Evolutionary conservation across 306 rosid genomes (phyloP), one percentile per base, ranked within the genome.

Genomic region (Alnus glutinosa): DNA sequence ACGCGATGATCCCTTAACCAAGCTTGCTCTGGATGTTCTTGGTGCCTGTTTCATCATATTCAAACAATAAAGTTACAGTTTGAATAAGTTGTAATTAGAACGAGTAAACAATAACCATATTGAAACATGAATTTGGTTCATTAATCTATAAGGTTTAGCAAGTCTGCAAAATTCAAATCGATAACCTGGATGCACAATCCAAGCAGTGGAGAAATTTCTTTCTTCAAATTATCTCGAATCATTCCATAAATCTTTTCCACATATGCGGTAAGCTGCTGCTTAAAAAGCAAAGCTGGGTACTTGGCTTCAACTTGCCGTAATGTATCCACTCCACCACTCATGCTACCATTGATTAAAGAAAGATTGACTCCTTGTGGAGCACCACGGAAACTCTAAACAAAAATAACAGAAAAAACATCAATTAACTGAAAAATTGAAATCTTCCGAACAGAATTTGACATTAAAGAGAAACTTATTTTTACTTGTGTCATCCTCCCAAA

Each of bases 201-300:
- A 66, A 96, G 99, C 86, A 96, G 85, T 39, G 99, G 99, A 64
- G 99, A 96, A 79, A 96, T 96, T 86, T 96, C 98, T 87, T 93
- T 96, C 98, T 93, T 96, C 81, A 96, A 79, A 81, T 96, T 96
- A 85, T 96, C 99, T 84, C 99, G 89, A 61, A 96, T 93, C 99
- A 93, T 96, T 85, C 99, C 99, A 76, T 96, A 96, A 80, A 96
- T 93, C 89, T 96, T 96, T 87, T 96, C 99, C 42, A 96, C 92
- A 76, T 91, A 96, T 55, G 99, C 99, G 30, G 99, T 93, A 77
- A 96, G 99, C 94, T 96, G 99, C 86, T 93, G 99, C 87, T 96
- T 96, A 82, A 96, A 96, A 83, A 96, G 88, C 63, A 96, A 83
- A n/a, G 99, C 99, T 50, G 99, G 99, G 81, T 96, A 96, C 82